These are phyloP conservation scores for Microbotryum violaceum DNA, from an alignment of 1,284 basidiomycete genomes.

Conservation along the genomic window DNA sequence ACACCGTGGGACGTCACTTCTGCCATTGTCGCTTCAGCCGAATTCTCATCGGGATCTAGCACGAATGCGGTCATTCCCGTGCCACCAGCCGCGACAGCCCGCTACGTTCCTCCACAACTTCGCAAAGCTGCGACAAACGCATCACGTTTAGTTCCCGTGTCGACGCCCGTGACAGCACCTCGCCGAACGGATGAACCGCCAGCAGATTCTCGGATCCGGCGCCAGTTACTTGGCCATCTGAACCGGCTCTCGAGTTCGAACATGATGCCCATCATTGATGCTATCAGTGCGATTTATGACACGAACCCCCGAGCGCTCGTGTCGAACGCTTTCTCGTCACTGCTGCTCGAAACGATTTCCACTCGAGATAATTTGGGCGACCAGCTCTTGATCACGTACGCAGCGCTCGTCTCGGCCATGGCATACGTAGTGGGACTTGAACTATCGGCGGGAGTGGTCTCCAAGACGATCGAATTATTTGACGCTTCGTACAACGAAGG, in stretches of 20 bases:
- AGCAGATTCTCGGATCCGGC: constrained; percentile 53
- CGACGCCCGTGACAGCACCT: background rate
- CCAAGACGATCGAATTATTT: constrained; percentile 28
- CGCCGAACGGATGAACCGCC: constrained; percentile 6
- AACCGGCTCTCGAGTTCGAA: constrained; percentile 48
- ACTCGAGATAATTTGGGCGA: constrained; percentile 70
- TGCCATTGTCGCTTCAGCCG: background rate
- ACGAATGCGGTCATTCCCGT: constrained; percentile 1
- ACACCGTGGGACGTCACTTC: constrained; percentile 34
- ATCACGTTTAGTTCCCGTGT: background rate
- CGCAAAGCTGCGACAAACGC: constrained; percentile 40
- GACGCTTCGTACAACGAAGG: constrained; percentile 45
- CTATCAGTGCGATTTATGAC: constrained; percentile 70
- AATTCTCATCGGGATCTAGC: no score
- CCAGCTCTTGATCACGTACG: constrained; percentile 84
- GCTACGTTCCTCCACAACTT: constrained; percentile 49
- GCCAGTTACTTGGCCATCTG: constrained; percentile 53
- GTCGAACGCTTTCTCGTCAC: constrained; percentile 65
- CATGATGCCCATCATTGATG: constrained; percentile 67
- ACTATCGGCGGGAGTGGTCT: constrained; percentile 56
- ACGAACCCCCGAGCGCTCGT: constrained; percentile 75
- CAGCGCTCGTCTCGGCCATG: constrained; percentile 74
- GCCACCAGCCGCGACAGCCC: constrained; percentile 35
- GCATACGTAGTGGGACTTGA: constrained; percentile 82
- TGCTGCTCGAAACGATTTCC: constrained; percentile 76